Evolutionary conservation across 305 asterid genomes (phyloP).

Genomic region (Vinca major): DNA sequence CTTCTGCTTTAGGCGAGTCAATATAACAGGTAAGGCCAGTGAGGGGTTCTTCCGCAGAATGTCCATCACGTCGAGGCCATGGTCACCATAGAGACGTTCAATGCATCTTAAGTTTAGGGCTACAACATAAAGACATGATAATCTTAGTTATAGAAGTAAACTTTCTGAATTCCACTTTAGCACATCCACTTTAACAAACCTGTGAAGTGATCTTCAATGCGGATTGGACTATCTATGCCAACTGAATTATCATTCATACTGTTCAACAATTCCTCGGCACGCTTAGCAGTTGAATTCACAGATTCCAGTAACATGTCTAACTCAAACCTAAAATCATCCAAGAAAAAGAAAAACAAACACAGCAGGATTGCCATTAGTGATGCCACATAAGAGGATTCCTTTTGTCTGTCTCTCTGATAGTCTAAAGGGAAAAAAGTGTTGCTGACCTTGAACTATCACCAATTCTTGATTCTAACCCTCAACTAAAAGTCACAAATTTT

Average conservation of each 20-base stretch:
- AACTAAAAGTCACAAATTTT: no score
- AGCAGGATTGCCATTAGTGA: neutral
- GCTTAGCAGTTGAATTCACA: conserved; percentile 75
- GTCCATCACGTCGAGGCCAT: conserved; percentile 96
- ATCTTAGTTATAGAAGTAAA: conserved; percentile 6
- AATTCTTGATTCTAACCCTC: no score
- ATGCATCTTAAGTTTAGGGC: conserved; percentile 88
- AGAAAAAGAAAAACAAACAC: conserved; percentile 12
- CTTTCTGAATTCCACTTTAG: conserved; percentile 14
- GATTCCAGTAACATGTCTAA: conserved; percentile 96
- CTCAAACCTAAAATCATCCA: conserved; percentile 64
- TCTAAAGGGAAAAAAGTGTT: no score
- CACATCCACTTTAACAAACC: conserved; percentile 40
- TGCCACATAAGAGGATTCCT: neutral
- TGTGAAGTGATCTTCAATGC: conserved; percentile 76
- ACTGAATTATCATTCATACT: conserved; percentile 48
- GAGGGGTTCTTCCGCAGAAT: conserved; percentile 83
- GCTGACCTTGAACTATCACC: no score
- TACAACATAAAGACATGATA: conserved; percentile 20
- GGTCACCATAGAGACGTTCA: conserved; percentile 98
- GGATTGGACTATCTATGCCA: conserved; percentile 50
- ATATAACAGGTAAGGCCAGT: conserved; percentile 67
- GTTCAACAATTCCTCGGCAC: conserved; percentile 75
- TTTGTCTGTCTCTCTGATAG: no score
- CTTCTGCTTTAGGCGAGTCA: conserved; percentile 94